These are phyloP conservation scores for Clarireedia monteithiana DNA, from an alignment of 2,329 filamentous ascomycete genomes.

Conservation along the genomic window DNA sequence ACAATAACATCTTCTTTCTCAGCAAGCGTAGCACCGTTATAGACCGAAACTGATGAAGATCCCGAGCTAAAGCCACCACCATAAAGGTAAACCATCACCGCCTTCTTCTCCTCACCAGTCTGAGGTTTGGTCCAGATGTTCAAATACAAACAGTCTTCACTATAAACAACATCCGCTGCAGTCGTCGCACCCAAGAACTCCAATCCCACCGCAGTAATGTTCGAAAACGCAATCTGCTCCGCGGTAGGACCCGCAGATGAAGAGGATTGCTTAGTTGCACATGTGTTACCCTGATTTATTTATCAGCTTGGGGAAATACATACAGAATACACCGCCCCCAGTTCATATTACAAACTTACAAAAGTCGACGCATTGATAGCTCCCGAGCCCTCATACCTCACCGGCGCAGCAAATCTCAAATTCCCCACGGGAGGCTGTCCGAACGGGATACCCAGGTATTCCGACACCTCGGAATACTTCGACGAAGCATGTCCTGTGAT, in stretches of 20 bases:
- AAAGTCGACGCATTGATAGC: constrained; percentile 18
- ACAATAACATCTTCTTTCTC: constrained; percentile 7
- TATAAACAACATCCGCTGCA: constrained; percentile 1
- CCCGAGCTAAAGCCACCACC: constrained; percentile 33
- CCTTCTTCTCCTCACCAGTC: constrained; percentile 20
- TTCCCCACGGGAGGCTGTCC: constrained; percentile 33
- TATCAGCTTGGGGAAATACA: not conserved
- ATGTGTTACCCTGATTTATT: not conserved
- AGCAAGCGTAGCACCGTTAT: constrained; percentile 2
- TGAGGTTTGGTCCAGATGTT: constrained; percentile 31
- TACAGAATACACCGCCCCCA: constrained; percentile 12
- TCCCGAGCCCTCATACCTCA: constrained; percentile 10
- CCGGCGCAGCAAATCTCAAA: constrained; percentile 29
- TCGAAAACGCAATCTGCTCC: not conserved
- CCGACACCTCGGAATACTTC: constrained; percentile 19
- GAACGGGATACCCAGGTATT: constrained; percentile 36
- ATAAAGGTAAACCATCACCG: constrained; percentile 37
- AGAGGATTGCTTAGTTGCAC: not conserved
- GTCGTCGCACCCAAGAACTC: constrained; percentile 3
- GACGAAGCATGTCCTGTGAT: constrained; percentile 21
- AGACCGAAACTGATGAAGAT: not conserved
- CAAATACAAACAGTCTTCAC: constrained; percentile 32
- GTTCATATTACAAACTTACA: constrained; percentile 13
- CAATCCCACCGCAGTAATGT: constrained; percentile 1
- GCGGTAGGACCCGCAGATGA: not conserved